Percentiles rank a stretch among this genome's conserved stretches.
phyloP scores from a whole-genome alignment of 768 basidiomycete genomes.

The Udeniomyces megalosporus region DNA sequence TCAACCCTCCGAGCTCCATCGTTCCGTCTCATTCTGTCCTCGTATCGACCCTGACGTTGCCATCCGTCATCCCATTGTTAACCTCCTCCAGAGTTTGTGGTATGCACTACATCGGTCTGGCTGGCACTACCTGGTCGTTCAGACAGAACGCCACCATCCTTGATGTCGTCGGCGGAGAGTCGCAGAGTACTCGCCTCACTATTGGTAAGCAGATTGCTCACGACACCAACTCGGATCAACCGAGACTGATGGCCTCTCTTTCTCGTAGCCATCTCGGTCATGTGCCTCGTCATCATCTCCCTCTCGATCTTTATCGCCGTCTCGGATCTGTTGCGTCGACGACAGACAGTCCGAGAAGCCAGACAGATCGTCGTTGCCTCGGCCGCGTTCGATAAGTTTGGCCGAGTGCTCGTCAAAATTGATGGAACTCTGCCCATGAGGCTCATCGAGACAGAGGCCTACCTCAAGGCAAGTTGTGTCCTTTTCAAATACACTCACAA shows the following conservation, averaged over 20 bases:
- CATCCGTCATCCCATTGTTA: too few relatives aligned
- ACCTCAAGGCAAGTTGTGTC: slow-evolving; percentile 22
- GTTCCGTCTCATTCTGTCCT: slow-evolving; percentile 17
- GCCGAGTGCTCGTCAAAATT: slow-evolving; percentile 27
- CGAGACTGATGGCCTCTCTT: neutral
- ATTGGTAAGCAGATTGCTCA: slow-evolving; percentile 18
- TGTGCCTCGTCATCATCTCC: slow-evolving; percentile 28
- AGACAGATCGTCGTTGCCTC: slow-evolving; percentile 28
- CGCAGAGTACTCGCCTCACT: slow-evolving; percentile 23
- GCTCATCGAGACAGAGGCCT: slow-evolving; percentile 28
- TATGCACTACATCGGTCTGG: slow-evolving; percentile 32
- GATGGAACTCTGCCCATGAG: slow-evolving; percentile 31
- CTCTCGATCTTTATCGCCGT: slow-evolving; percentile 24
- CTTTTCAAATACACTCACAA: neutral
- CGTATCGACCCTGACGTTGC: too few relatives aligned
- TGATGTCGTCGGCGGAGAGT: slow-evolving; percentile 17
- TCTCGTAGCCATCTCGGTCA: slow-evolving; percentile 26
- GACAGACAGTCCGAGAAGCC: slow-evolving; percentile 21
- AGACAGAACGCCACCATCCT: slow-evolving; percentile 13
- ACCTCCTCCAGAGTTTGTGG: slow-evolving; percentile 29
- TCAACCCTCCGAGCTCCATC: too few relatives aligned
- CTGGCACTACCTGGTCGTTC: slow-evolving; percentile 25
- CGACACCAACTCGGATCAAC: neutral
- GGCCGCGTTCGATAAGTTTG: slow-evolving; percentile 28
- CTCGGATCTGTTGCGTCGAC: slow-evolving; percentile 19